Conservation (phyloP, 139 green algal species). For the Coccomyxa sp. region DNA sequence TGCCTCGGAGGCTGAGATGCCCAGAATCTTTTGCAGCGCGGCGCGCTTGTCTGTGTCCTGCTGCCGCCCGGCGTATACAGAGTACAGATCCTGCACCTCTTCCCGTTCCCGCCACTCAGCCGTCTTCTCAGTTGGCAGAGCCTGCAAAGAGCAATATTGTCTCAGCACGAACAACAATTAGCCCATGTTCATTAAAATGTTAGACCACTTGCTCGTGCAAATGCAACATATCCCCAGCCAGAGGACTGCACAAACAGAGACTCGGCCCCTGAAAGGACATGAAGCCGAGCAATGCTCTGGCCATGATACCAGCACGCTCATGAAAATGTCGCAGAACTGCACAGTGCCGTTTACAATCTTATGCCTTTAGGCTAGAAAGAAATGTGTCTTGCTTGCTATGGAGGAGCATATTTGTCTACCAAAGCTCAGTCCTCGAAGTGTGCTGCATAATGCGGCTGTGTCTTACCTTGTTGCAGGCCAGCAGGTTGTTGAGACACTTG, state of each 20-base stretch:
- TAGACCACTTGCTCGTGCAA: background rate
- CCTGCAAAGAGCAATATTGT: slow-evolving; percentile 17
- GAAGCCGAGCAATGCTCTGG: no score
- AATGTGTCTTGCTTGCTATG: no score
- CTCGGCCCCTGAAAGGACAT: no score
- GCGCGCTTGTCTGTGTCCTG: slow-evolving; percentile 39
- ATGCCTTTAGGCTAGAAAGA: no score
- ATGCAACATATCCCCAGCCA: background rate
- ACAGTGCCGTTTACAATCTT: no score
- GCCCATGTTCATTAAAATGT: background rate
- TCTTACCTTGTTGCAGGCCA: slow-evolving; percentile 41
- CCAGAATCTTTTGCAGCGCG: slow-evolving; percentile 45
- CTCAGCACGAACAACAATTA: background rate
- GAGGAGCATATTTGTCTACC: no score
- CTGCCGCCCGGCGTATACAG: slow-evolving; percentile 48
- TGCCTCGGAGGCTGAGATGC: slow-evolving; percentile 52
- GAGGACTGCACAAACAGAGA: background rate
- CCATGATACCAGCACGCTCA: no score
- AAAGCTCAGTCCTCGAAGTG: no score
- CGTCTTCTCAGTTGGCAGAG: slow-evolving; percentile 45
- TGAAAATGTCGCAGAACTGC: no score
- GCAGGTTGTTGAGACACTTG: slow-evolving; percentile 57
- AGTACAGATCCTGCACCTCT: slow-evolving; percentile 84
- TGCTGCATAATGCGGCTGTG: no score
- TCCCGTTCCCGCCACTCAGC: slow-evolving; percentile 60